Percentiles rank a stretch among this genome's conserved stretches.
Evolutionary conservation across 805 yeast species (phyloP).

Genomic region (Kodamaea leandrae): DNA sequence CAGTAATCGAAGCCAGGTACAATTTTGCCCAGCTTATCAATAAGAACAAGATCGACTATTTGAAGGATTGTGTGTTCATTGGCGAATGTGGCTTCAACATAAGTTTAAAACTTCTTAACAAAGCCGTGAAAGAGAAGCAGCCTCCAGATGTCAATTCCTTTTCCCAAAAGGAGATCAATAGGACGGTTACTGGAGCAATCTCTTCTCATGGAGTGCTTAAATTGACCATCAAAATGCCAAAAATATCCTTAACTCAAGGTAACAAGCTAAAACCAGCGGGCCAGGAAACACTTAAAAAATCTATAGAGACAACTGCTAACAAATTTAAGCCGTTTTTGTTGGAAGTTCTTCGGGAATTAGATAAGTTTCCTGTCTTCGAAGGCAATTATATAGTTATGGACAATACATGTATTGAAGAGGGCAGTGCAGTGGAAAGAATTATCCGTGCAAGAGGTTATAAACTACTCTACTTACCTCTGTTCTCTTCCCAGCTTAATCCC

Average conservation of each 20-base stretch:
- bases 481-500: conserved; percentile 14
- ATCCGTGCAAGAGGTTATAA: conserved; percentile 12
- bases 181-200: too few species aligned
- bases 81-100: not conserved
- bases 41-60: not conserved
- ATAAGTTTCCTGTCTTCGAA: not conserved
- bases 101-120: not conserved
- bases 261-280: too few species aligned
- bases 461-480: conserved; percentile 15
- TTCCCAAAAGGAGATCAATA: too few species aligned
- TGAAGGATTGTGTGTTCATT: not conserved
- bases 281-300: too few species aligned
- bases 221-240: too few species aligned
- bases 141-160: too few species aligned
- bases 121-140: too few species aligned
- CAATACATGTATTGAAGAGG: conserved; percentile 16
- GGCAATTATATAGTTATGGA: conserved; percentile 12
- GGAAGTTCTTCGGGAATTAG: not conserved
- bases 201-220: too few species aligned
- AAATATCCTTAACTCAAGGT: too few species aligned
- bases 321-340: not conserved
- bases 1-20: not conserved
- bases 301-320: not conserved
- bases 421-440: conserved; percentile 12
- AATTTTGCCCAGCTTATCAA: not conserved